Evolutionary conservation across 495 filamentous ascomycete genomes (phyloP).

Genomic region (Jackrogersella minutella): DNA sequence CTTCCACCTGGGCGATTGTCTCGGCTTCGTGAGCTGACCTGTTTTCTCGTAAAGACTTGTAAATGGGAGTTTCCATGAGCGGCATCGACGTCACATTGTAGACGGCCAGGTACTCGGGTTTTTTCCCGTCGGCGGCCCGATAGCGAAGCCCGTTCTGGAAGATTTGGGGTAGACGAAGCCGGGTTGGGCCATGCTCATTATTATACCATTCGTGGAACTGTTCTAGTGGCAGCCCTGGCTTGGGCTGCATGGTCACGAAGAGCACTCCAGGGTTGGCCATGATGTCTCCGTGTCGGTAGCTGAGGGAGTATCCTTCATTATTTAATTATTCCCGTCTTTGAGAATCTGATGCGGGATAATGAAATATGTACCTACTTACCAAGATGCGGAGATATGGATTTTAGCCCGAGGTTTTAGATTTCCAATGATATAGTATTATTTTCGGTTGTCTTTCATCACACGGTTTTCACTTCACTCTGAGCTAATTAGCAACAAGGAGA

Average conservation of each 20-base stretch:
- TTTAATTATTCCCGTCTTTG: background rate
- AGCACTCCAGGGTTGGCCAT: constrained; percentile 66
- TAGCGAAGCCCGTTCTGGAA: constrained; percentile 80
- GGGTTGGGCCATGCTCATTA: constrained; percentile 83
- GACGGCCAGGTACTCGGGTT: constrained; percentile 75
- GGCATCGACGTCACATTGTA: constrained; percentile 83
- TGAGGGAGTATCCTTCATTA: background rate
- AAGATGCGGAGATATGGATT: background rate
- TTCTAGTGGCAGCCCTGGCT: constrained; percentile 64
- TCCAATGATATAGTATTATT: background rate
- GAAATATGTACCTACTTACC: constrained; percentile 3
- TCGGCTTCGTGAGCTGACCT: constrained; percentile 76
- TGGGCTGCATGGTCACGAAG: constrained; percentile 81
- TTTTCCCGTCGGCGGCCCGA: constrained; percentile 65
- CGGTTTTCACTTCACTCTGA: background rate
- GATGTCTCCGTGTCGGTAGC: constrained; percentile 5
- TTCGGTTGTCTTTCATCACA: constrained; percentile 7
- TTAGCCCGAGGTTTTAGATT: background rate
- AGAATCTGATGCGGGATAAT: background rate
- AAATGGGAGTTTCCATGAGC: constrained; percentile 69
- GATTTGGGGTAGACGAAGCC: constrained; percentile 73
- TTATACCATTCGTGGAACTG: constrained; percentile 93
- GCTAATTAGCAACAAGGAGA: background rate
- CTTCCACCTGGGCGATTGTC: constrained; percentile 77
- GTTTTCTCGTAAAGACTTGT: constrained; percentile 72